Conservation (phyloP, 129 eudicot genomes). For the Lactuca saligna region DNA sequence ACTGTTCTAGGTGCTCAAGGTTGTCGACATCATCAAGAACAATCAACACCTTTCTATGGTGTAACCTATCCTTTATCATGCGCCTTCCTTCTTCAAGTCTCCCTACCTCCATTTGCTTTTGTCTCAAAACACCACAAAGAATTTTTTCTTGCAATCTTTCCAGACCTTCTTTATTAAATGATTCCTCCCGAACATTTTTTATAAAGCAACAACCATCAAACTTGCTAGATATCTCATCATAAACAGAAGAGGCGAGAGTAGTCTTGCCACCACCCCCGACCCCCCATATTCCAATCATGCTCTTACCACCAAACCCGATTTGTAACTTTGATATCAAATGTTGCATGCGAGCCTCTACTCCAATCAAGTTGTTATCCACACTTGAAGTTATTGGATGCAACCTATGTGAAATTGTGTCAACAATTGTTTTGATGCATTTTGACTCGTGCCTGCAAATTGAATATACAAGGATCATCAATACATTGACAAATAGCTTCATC, state of each 20-base stretch:
- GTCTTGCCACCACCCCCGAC: constrained; percentile 30
- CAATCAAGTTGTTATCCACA: constrained; percentile 2
- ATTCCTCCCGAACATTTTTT: constrained; percentile 1
- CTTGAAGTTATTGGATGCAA: background rate
- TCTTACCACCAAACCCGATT: background rate
- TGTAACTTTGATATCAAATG: background rate
- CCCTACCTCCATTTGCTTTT: background rate
- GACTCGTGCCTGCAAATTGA: constrained; percentile 23
- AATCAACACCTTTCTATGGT: constrained; percentile 13
- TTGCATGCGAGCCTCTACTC: constrained; percentile 14
- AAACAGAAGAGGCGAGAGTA: constrained; percentile 21
- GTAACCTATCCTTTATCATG: background rate
- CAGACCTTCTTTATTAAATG: background rate
- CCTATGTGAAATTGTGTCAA: background rate
- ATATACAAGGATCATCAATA: constrained; percentile 4
- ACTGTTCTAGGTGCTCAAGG: constrained; percentile 8
- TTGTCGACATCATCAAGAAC: constrained; percentile 31
- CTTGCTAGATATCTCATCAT: background rate
- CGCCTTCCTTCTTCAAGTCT: background rate
- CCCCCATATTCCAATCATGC: constrained; percentile 31
- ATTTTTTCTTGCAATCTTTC: background rate
- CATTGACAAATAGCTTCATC: background rate
- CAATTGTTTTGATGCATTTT: constrained; percentile 7
- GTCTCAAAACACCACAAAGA: constrained; percentile 2
- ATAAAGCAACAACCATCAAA: constrained; percentile 17